Evolutionary conservation across 1,139 yeast species (phyloP), one percentile per base, ranked within the genome.

Genomic region (Yamadazyma blattariae): DNA sequence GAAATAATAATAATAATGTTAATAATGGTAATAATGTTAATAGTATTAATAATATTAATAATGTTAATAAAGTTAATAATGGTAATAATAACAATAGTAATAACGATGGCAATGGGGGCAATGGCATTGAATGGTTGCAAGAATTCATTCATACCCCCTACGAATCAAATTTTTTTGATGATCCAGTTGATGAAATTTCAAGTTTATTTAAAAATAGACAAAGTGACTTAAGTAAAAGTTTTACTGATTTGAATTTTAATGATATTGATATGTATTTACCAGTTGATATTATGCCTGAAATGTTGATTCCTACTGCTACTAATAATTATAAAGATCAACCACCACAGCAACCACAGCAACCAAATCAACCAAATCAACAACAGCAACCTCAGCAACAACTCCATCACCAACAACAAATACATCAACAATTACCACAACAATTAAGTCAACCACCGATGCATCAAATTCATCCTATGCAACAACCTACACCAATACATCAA

Each of bases 111-210:
- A 5, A 17, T 5, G 7, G 5, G 5, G 7, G 7, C 7, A 17
- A 5, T 17, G 19, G 19, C 7, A 7, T 5, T 44, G 79, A 82
- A 54, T 77, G 94, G 95, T 51, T 87, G 34, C 69, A 77, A 41
- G 82, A 80, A 59, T 78, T 82, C 42, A 77, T 80, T 34, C 74
- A 71, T 39, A 71, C 85, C 17, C 80, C 92, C 26, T 69, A 77
- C 52, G 81, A 77, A 46, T 42, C 48, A 6, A 35, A 34, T 27
- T 45, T 46, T 26, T 25, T 39, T 18, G 41, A 37, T 12, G 38
- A 41, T 9, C 25, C 25, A 65, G 69, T 34, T 13, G 50, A 47
- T 22, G 51, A 77, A 40, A 68, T 77, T 16, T 64, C 77, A n/a
- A 64, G 69, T 8, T 57, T 80, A 24, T 80, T 80, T 54, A 69